Base-by-base conservation (phyloP, 2,329 filamentous ascomycete genomes). In the Fusarium illudens region DNA sequence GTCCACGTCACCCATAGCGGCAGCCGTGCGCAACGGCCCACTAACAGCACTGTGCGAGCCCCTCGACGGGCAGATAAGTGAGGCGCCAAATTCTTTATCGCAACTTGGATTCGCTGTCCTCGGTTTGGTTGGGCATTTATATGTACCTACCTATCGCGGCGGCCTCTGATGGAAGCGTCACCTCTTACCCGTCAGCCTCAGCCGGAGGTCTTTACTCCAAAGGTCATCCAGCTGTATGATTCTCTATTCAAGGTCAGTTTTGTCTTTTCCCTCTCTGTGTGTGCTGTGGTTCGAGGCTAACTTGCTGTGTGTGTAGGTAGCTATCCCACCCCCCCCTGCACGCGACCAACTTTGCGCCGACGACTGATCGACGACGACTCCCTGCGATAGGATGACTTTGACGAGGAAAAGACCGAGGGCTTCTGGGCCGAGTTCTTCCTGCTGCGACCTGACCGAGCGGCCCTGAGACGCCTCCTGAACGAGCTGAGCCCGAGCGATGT, bases 371-470 rank as follows among this genome's bases (percentile, higher is more conserved):
- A 67, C 46, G 7, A 53, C n/a, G n/a, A 46, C 57, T 53, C 57
- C n/a, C 25, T 59, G 36, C 56, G 67, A 77, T 68, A 92, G 81
- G 88, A 90, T 68, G 86, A 89, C 60, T 86, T 91, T 64, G 86
- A 89, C 62, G 79, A 83, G 53, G 90, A 94, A 27, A 91, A 91
- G 65, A 87, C 92, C 1, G 93, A 97, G 64, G 95, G 94, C 42
- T 99, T 97, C 81, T 99, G 96, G 96, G 87, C 89, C 70, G 96
- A 97, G 80, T 94, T 99, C 81, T 99, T 99, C 79, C 86, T 99
- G 34, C 84, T 97, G 61, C 90, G 89, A 67, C 94, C 95, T 20
- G 93, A 97, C 76, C 86, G 88, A 57, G 78, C 84, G 5, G 86
- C 89, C 50, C 82, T 99, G 68, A 87, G 88, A 76, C 82, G 81